Conservation (phyloP, 352 stramenopile genomes). For the Globisporangium cylindrosporum region DNA sequence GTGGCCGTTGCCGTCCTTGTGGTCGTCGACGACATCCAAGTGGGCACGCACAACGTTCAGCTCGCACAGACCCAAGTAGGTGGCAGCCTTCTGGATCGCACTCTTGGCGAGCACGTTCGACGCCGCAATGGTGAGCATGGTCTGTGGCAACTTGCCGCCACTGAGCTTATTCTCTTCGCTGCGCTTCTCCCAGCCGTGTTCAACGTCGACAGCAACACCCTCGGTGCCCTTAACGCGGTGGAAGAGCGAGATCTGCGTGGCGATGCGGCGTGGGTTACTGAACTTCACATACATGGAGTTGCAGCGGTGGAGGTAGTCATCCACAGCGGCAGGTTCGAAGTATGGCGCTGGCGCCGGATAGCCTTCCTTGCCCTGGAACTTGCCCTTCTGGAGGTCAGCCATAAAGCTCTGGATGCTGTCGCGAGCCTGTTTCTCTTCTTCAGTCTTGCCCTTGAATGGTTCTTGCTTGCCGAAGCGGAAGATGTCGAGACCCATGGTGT, state of each 20-base stretch:
- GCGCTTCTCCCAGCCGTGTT: conserved; percentile 80
- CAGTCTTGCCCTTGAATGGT: conserved; percentile 59
- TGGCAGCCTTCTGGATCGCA: conserved; percentile 77
- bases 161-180: conserved; percentile 82
- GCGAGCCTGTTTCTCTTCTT: conserved; percentile 54
- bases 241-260: conserved; percentile 70
- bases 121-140: conserved; percentile 82
- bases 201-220: conserved; percentile 71
- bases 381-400: conserved; percentile 71
- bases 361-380: conserved; percentile 47
- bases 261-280: conserved; percentile 72
- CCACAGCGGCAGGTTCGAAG: conserved; percentile 61
- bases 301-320: conserved; percentile 61
- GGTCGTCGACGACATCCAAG: conserved; percentile 93
- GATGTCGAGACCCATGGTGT: conserved; percentile 82
- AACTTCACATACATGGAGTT: conserved; percentile 85
- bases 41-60: conserved; percentile 95
- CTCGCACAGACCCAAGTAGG: conserved; percentile 90
- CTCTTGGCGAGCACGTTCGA: conserved; percentile 84
- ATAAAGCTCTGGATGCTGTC: conserved; percentile 63
- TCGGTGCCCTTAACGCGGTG: conserved; percentile 66
- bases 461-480: conserved; percentile 84
- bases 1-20: conserved; percentile 55
- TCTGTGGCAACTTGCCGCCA: conserved; percentile 51
- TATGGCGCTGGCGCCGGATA: conserved; percentile 55